phyloP scores from a whole-genome alignment of 2,329 filamentous ascomycete species.

The Botryotinia calthae region DNA sequence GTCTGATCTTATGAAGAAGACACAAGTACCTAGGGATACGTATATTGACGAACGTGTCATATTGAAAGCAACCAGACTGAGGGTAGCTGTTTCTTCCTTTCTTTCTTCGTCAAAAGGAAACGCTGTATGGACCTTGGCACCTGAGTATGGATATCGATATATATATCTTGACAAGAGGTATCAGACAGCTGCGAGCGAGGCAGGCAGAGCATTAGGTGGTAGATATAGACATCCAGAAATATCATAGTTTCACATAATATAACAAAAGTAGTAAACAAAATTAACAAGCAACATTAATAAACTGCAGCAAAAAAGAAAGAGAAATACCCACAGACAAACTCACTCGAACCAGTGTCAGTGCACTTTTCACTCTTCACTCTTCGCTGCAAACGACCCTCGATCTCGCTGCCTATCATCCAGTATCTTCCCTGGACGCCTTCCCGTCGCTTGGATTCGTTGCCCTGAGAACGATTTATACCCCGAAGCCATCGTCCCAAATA shows the following conservation, averaged over 20 bases:
- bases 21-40: too few species aligned
- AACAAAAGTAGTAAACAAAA: too few species aligned
- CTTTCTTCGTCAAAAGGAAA: neutral
- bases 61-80: too few species aligned
- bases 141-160: neutral
- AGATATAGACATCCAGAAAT: neutral
- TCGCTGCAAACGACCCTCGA: neutral
- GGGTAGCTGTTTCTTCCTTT: neutral
- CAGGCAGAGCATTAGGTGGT: too few species aligned
- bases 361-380: neutral
- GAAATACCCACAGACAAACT: neutral
- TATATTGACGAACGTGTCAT: too few species aligned
- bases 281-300: too few species aligned
- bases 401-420: neutral
- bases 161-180: too few species aligned
- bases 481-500: neutral
- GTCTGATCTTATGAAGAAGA: neutral
- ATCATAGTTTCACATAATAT: neutral
- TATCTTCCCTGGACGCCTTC: slow-evolving; percentile 6
- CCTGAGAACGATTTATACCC: slow-evolving; percentile 6
- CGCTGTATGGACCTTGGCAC: neutral
- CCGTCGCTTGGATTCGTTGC: slow-evolving; percentile 10
- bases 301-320: neutral
- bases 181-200: too few species aligned
- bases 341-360: neutral